phyloP scores from a whole-genome alignment of 805 yeast species.

The Yamadazyma takamatsuzukensis region DNA sequence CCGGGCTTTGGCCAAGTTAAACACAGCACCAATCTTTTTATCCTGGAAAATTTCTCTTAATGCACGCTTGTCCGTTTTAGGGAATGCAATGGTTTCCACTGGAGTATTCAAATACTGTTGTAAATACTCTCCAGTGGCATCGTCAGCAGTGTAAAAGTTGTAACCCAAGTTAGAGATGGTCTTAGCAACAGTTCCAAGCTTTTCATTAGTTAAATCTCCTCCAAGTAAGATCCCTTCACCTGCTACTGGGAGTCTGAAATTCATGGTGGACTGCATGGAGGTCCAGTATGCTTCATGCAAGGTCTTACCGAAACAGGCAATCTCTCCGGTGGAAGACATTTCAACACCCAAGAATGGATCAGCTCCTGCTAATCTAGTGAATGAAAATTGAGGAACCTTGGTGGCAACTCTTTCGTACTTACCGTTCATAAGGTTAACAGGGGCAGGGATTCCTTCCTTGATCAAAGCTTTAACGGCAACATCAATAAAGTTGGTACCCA shows the following conservation, averaged over 20 bases:
- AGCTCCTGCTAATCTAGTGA: slow-evolving; percentile 95
- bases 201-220: slow-evolving; percentile 76
- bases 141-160: slow-evolving; percentile 74
- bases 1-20: slow-evolving; percentile 86
- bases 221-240: slow-evolving; percentile 90
- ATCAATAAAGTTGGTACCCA: slow-evolving; percentile 93
- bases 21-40: slow-evolving; percentile 79
- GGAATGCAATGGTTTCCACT: slow-evolving; percentile 78
- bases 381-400: slow-evolving; percentile 96
- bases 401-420: slow-evolving; percentile 84
- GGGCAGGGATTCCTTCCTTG: slow-evolving; percentile 68
- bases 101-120: slow-evolving; percentile 38
- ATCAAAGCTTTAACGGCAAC: slow-evolving; percentile 84
- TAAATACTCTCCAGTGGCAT: slow-evolving; percentile 69
- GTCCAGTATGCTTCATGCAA: slow-evolving; percentile 95
- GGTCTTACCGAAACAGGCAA: slow-evolving; percentile 82
- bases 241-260: slow-evolving; percentile 90
- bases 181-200: slow-evolving; percentile 70
- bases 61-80: slow-evolving; percentile 88
- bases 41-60: slow-evolving; percentile 90
- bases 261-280: slow-evolving; percentile 94
- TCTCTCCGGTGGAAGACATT: slow-evolving; percentile 96
- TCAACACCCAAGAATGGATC: slow-evolving; percentile 98
- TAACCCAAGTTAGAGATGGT: slow-evolving; percentile 72
- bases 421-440: slow-evolving; percentile 78